phyloP scores from a whole-genome alignment of 2,329 filamentous ascomycete genomes.

The Botrytis sinoallii region DNA sequence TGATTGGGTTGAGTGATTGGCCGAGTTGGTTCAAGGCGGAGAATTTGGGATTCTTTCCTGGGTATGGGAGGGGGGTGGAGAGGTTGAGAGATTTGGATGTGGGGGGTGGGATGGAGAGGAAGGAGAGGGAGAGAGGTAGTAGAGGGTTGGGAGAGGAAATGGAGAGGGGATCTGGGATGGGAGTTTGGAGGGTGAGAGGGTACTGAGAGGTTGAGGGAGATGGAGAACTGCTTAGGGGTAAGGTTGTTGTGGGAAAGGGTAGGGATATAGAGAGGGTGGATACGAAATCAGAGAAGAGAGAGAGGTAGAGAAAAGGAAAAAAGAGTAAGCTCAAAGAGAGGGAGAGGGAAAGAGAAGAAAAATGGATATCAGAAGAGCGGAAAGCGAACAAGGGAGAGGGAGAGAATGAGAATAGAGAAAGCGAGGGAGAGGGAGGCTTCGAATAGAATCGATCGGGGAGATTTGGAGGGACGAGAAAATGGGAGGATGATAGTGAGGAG shows the following conservation, averaged over 20 bases:
- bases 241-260: neutral
- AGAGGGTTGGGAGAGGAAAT: conserved; percentile 1
- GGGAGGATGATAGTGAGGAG: conserved; percentile 31
- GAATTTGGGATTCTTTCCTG: conserved; percentile 27
- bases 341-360: neutral
- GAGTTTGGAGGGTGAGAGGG: neutral
- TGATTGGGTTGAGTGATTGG: conserved; percentile 43
- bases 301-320: neutral
- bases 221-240: conserved; percentile 17
- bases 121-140: neutral
- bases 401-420: conserved; percentile 11
- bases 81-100: conserved; percentile 2
- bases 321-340: conserved; percentile 16
- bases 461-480: conserved; percentile 26
- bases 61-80: neutral
- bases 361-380: neutral
- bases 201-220: conserved; percentile 20
- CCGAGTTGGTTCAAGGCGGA: conserved; percentile 44
- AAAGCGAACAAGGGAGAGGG: conserved; percentile 18
- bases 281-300: neutral
- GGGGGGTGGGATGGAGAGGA: conserved; percentile 1
- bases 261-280: neutral
- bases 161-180: conserved; percentile 7
- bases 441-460: conserved; percentile 25
- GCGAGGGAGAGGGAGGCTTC: neutral